phyloP scores from a whole-genome alignment of 768 basidiomycete genomes.

The Leccinellum albellum region DNA sequence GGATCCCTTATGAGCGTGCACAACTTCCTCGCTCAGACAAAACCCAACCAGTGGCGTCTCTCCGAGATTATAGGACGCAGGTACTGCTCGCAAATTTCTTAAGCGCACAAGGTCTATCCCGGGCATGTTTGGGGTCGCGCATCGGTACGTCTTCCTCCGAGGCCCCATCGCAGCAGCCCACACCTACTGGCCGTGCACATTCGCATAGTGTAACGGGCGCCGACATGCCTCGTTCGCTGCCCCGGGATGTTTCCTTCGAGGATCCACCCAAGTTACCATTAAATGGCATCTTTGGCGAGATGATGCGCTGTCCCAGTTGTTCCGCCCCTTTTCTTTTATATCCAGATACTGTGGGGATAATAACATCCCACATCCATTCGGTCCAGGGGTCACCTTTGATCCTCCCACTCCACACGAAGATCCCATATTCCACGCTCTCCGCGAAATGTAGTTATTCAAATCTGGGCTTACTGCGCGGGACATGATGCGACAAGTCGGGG shows the following conservation, averaged over 20 bases:
- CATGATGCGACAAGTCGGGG: constrained; percentile 20
- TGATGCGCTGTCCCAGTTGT: constrained; percentile 56
- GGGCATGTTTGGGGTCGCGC: constrained; percentile 39
- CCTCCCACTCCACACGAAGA: constrained; percentile 48
- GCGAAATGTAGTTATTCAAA: constrained; percentile 86
- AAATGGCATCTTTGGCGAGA: constrained; percentile 58
- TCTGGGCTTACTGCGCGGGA: constrained; percentile 73
- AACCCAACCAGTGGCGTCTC: constrained; percentile 40
- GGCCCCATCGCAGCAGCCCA: constrained; percentile 29
- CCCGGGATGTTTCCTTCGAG: constrained; percentile 18
- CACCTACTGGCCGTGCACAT: constrained; percentile 54
- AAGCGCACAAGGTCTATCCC: constrained; percentile 76
- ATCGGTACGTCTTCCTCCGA: constrained; percentile 28
- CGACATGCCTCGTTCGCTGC: constrained; percentile 48
- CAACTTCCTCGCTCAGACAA: constrained; percentile 45
- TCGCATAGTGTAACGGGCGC: constrained; percentile 77
- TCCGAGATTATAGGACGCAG: constrained; percentile 33
- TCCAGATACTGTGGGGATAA: constrained; percentile 20
- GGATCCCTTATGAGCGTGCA: constrained; percentile 68
- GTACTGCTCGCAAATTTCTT: constrained; percentile 46
- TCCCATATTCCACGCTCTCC: constrained; percentile 47
- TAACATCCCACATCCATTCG: constrained; percentile 56
- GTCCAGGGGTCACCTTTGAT: constrained; percentile 58
- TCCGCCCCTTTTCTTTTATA: constrained; percentile 31
- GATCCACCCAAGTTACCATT: constrained; percentile 27